These are phyloP conservation scores for Rheum nobile DNA, from an alignment of 148 eudicot genomes.

Conservation along the genomic window DNA sequence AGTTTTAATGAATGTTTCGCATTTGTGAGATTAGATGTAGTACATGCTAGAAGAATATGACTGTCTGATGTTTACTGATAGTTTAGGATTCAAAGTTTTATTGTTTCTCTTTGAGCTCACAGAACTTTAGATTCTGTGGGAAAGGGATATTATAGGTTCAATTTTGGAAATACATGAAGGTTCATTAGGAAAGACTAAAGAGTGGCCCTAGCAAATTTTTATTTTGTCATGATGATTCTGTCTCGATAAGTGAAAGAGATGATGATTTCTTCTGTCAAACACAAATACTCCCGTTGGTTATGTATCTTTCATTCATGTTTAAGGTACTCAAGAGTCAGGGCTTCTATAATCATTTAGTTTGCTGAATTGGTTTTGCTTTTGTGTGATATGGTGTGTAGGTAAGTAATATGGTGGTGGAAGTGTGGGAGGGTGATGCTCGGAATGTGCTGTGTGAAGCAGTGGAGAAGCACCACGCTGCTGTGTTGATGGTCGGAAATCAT, in stretches of 20 bases:
- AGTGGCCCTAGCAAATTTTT: background rate
- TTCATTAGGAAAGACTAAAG: background rate
- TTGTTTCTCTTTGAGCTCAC: background rate
- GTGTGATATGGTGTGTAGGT: background rate
- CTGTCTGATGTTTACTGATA: background rate
- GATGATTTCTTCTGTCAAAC: background rate
- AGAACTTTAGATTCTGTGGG: background rate
- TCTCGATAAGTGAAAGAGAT: background rate
- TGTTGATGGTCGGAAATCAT: slow-evolving; percentile 11
- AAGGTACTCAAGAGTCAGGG: background rate
- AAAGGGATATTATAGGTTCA: background rate
- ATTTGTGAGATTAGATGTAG: background rate
- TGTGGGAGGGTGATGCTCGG: slow-evolving; percentile 13
- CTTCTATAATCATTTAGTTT: background rate
- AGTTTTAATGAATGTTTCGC: background rate
- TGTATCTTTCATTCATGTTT: background rate
- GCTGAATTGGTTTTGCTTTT: background rate
- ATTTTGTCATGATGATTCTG: too few species aligned
- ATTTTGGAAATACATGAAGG: background rate
- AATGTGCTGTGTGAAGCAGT: slow-evolving; percentile 13
- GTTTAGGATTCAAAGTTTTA: background rate
- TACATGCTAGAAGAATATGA: background rate
- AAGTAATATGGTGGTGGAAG: background rate
- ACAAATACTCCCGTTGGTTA: background rate
- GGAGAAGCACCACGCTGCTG: slow-evolving; percentile 11